A percentile compares a stretch with the other conserved stretches of the same genome.
Conservation (phyloP, 495 filamentous ascomycete genomes). For the Cercophora sp. region DNA sequence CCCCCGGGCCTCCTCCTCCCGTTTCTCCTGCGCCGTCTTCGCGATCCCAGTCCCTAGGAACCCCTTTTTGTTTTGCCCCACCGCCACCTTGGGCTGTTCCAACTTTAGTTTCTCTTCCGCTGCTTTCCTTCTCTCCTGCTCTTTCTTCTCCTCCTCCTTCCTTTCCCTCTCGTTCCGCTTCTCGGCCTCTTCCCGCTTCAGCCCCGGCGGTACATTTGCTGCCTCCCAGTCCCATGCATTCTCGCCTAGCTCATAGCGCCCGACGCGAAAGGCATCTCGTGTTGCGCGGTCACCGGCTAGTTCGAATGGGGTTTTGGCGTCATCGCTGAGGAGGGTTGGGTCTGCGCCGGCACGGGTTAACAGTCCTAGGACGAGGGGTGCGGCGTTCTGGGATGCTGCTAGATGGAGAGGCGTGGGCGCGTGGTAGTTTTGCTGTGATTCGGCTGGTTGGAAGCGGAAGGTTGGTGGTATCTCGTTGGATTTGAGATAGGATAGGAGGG, state of each 20-base stretch:
- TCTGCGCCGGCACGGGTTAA: conserved; percentile 71
- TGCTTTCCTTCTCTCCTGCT: conserved; percentile 59
- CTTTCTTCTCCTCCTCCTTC: conserved; percentile 57
- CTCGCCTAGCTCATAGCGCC: conserved; percentile 77
- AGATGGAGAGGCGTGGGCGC: conserved; percentile 84
- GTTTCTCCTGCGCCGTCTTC: conserved; percentile 68
- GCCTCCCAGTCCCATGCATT: conserved; percentile 71
- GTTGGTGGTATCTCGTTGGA: conserved; percentile 75
- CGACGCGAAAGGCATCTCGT: conserved; percentile 87
- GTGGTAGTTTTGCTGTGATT: conserved; percentile 69
- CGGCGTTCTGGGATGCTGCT: conserved; percentile 70
- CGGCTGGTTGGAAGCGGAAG: conserved; percentile 70
- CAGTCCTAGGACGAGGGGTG: conserved; percentile 69
- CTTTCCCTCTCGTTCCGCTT: conserved; percentile 59
- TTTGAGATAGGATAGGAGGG: conserved; percentile 76
- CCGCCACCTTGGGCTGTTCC: conserved; percentile 42
- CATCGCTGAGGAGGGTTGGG: conserved; percentile 64
- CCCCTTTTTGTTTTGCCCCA: conserved; percentile 25
- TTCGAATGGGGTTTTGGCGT: conserved; percentile 76
- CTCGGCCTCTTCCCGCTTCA: conserved; percentile 67
- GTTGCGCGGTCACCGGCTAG: conserved; percentile 82
- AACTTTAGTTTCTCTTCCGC: conserved; percentile 59
- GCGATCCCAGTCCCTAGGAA: too few species aligned
- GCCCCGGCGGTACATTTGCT: conserved; percentile 63
- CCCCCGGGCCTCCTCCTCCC: conserved; percentile 77